These are phyloP conservation scores for Calendula officinalis DNA, from an alignment of 129 eudicot species.

Conservation along the genomic window DNA sequence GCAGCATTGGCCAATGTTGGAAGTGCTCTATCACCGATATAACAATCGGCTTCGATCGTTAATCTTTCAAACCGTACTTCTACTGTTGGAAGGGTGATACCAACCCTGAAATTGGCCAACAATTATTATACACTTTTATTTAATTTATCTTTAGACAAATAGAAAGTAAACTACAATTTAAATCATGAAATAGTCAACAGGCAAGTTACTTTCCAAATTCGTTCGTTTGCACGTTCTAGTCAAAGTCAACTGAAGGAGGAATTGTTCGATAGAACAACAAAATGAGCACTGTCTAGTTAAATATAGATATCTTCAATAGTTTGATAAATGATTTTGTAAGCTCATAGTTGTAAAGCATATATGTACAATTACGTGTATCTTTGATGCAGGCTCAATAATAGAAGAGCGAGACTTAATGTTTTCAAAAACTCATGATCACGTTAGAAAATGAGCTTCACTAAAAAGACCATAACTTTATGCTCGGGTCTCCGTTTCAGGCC, in stretches of 20 bases:
- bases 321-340: neutral
- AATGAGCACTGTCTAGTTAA: too few relatives aligned
- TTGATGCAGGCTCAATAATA: too few relatives aligned
- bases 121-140: neutral
- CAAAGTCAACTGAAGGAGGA: neutral
- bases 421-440: too few relatives aligned
- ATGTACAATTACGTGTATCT: neutral
- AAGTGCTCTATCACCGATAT: conserved; percentile 84
- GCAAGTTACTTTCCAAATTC: neutral
- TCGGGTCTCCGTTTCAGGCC: too few relatives aligned
- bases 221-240: neutral
- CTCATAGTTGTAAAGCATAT: neutral
- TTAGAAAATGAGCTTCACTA: too few relatives aligned
- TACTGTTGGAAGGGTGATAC: conserved; percentile 83
- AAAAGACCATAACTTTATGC: too few relatives aligned
- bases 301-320: too few relatives aligned
- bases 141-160: neutral
- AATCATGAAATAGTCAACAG: neutral
- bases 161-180: neutral
- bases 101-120: conserved; percentile 60
- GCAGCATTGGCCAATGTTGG: conserved; percentile 73
- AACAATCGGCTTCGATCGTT: conserved; percentile 78
- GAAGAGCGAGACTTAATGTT: too few relatives aligned
- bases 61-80: conserved; percentile 75
- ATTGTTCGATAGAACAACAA: neutral